Evolutionary conservation across 805 yeast genomes (phyloP).

Genomic region (Kuraishia capsulata): DNA sequence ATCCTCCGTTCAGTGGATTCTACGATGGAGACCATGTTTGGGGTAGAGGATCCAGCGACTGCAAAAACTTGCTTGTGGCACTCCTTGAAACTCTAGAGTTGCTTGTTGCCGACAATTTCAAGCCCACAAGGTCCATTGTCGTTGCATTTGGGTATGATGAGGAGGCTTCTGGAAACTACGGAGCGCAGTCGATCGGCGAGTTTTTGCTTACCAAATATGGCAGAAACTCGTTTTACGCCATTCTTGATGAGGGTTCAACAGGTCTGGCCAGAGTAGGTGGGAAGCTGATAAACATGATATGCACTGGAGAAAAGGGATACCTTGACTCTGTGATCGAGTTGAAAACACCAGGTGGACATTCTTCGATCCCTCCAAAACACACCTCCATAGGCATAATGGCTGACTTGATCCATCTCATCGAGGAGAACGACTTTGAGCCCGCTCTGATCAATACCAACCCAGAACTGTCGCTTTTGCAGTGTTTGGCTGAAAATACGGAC

Average conservation of each 20-base stretch:
- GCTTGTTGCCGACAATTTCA: conserved; percentile 34
- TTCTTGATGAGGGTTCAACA: conserved; percentile 48
- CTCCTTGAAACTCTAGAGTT: conserved; percentile 62
- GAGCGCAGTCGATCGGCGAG: conserved; percentile 47
- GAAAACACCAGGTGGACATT: conserved; percentile 48
- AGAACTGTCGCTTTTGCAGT: conserved; percentile 43
- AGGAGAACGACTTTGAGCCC: conserved; percentile 43
- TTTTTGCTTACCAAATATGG: conserved; percentile 50
- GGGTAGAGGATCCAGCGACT: conserved; percentile 77
- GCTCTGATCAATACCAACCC: conserved; percentile 50
- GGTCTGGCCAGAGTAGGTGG: conserved; percentile 22
- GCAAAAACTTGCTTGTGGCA: conserved; percentile 61
- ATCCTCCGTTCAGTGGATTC: conserved; percentile 58
- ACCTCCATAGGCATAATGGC: conserved; percentile 71
- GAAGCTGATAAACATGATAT: conserved; percentile 16
- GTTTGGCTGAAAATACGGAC: conserved; percentile 47
- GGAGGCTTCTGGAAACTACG: conserved; percentile 56
- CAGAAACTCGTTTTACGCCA: conserved; percentile 43
- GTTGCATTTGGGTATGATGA: conserved; percentile 75
- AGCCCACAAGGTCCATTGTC: conserved; percentile 55
- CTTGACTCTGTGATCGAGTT: conserved; percentile 36
- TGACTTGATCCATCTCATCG: conserved; percentile 46
- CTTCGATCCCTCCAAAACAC: conserved; percentile 56
- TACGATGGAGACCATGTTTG: conserved; percentile 59
- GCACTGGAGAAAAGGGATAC: conserved; percentile 35